A percentile compares a stretch with the other conserved stretches of the same genome.
These are phyloP conservation scores for Thoreauomyces humboldtii DNA, from an alignment of 192 early-diverging fungal species.

Conservation along the genomic window DNA sequence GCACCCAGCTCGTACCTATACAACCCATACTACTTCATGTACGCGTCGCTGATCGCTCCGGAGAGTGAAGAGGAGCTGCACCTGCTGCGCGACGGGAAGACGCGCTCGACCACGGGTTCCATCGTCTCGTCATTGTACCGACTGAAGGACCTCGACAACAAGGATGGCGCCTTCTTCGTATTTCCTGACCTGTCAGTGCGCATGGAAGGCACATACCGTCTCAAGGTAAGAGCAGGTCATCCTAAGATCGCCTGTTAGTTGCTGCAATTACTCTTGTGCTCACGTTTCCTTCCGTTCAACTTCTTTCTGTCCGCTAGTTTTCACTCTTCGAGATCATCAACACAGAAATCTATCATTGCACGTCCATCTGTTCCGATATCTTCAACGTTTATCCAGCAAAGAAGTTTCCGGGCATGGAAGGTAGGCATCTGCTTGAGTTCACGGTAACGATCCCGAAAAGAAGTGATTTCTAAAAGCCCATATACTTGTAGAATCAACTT, in stretches of 20 bases:
- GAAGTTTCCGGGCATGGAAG: slow-evolving; percentile 95
- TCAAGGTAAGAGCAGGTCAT: slow-evolving; percentile 37
- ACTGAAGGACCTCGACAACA: slow-evolving; percentile 81
- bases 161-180: slow-evolving; percentile 94
- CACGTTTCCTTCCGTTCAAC: not conserved
- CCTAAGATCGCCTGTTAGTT: no score
- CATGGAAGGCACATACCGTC: slow-evolving; percentile 74
- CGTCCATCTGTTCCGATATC: slow-evolving; percentile 77
- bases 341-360: slow-evolving; percentile 85
- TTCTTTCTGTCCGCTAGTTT: slow-evolving; percentile 44
- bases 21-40: slow-evolving; percentile 97
- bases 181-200: slow-evolving; percentile 95
- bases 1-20: slow-evolving; percentile 34
- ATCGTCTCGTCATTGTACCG: slow-evolving; percentile 90
- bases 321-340: slow-evolving; percentile 85
- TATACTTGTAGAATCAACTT: slow-evolving; percentile 71
- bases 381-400: slow-evolving; percentile 90
- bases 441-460: not conserved
- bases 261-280: no score
- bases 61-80: slow-evolving; percentile 83
- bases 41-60: slow-evolving; percentile 83
- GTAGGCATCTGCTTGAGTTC: slow-evolving; percentile 32
- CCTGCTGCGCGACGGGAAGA: slow-evolving; percentile 85
- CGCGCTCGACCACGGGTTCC: slow-evolving; percentile 87
- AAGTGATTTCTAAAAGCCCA: not conserved